These are phyloP conservation scores for Thermothelomyces thermophilus DNA, from an alignment of 2,329 filamentous ascomycete genomes.

Conservation along the genomic window DNA sequence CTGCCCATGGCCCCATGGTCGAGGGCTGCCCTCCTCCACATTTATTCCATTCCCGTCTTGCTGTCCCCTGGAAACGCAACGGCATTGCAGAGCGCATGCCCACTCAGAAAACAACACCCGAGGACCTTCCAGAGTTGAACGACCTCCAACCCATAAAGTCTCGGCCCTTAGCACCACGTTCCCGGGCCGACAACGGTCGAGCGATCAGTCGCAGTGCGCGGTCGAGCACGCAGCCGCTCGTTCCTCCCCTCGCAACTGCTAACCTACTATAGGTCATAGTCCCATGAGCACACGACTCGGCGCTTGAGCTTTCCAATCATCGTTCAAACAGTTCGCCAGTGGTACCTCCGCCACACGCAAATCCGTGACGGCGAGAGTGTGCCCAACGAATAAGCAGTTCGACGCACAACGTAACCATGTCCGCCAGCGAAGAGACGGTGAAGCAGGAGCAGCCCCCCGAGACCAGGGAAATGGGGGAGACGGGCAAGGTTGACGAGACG, in stretches of 20 bases:
- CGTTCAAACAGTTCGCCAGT: background rate
- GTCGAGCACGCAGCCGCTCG: background rate
- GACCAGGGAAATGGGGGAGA: background rate
- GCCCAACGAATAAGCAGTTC: background rate
- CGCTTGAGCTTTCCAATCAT: conserved; percentile 8
- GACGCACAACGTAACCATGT: conserved; percentile 11
- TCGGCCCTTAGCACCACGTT: background rate
- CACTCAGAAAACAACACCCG: background rate
- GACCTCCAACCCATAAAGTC: background rate
- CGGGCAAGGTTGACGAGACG: background rate
- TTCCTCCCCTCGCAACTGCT: too few relatives aligned
- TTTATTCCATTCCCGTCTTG: conserved; percentile 5
- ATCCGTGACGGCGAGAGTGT: background rate
- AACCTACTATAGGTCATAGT: conserved; percentile 7
- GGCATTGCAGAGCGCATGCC: too few relatives aligned
- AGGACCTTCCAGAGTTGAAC: background rate
- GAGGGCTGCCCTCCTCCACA: conserved; percentile 7
- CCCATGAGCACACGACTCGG: conserved; percentile 15
- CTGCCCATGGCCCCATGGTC: conserved; percentile 1
- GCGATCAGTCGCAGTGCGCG: background rate
- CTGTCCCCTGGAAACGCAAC: conserved; percentile 8
- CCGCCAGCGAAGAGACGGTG: conserved; percentile 16
- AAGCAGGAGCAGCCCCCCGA: conserved; percentile 1
- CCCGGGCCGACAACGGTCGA: background rate
- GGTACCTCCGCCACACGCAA: background rate